phyloP scores from a whole-genome alignment of 179 eudicot species.

The Beta macrorhiza region DNA sequence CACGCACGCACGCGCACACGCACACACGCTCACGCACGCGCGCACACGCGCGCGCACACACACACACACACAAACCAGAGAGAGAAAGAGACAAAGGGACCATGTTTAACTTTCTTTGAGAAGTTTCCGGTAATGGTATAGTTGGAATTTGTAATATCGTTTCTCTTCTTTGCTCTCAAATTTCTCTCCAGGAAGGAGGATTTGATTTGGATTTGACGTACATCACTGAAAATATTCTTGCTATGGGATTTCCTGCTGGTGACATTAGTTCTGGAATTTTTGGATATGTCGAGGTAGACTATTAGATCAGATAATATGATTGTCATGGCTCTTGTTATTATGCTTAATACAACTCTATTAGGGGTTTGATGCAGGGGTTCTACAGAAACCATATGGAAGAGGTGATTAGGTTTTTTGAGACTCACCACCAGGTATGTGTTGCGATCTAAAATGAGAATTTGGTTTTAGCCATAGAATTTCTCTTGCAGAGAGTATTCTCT shows the following conservation, averaged over 20 bases:
- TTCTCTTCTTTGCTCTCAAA: neutral
- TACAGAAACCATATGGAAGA: slow-evolving; percentile 97
- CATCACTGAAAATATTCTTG: slow-evolving; percentile 86
- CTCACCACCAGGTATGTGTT: slow-evolving; percentile 76
- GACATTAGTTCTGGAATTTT: slow-evolving; percentile 92
- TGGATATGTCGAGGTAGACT: slow-evolving; percentile 87
- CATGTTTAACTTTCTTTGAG: neutral
- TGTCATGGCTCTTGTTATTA: neutral
- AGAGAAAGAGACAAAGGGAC: too few relatives aligned
- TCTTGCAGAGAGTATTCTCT: neutral
- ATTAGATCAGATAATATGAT: slow-evolving; percentile 6
- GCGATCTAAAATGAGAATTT: slow-evolving; percentile 3
- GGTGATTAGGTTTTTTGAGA: slow-evolving; percentile 89
- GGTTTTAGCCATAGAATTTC: neutral
- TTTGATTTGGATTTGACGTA: slow-evolving; percentile 96
- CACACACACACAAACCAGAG: too few relatives aligned
- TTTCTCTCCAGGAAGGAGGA: slow-evolving; percentile 68
- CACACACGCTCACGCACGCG: too few relatives aligned
- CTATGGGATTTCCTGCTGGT: slow-evolving; percentile 99
- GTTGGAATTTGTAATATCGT: neutral
- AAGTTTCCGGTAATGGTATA: neutral
- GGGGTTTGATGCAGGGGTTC: slow-evolving; percentile 63
- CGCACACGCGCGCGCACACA: too few relatives aligned
- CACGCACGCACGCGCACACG: too few relatives aligned
- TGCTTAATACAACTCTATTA: slow-evolving; percentile 15